Evolutionary conservation across 1,139 yeast genomes (phyloP).

Genomic region (Kodamaea sp.): DNA sequence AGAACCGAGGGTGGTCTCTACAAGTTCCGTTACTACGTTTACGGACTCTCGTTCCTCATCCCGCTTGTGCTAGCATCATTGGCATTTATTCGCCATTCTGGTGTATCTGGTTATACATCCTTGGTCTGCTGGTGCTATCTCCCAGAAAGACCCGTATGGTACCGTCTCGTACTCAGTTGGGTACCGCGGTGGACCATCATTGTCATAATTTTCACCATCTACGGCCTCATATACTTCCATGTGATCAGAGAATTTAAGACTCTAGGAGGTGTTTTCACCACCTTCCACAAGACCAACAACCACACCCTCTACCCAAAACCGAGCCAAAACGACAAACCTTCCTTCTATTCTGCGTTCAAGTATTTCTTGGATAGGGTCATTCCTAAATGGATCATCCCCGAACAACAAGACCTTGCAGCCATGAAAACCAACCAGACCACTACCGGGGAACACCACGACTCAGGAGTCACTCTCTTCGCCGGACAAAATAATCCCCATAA

Average conservation of each 20-base stretch:
- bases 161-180: constrained; percentile 76
- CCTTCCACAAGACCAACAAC: constrained; percentile 23
- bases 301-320: constrained; percentile 10
- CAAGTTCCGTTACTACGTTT: constrained; percentile 57
- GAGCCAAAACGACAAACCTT: constrained; percentile 26
- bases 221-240: constrained; percentile 70
- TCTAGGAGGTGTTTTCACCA: constrained; percentile 49
- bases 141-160: constrained; percentile 75
- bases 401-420: constrained; percentile 8
- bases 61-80: constrained; percentile 73
- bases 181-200: constrained; percentile 74
- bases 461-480: constrained; percentile 3
- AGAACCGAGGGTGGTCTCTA: constrained; percentile 77
- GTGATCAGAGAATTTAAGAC: constrained; percentile 62
- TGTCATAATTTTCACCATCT: constrained; percentile 61
- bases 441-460: constrained; percentile 1
- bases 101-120: constrained; percentile 55
- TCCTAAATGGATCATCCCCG: constrained; percentile 36
- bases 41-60: constrained; percentile 56
- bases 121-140: constrained; percentile 81
- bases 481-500: constrained; percentile 2
- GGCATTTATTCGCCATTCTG: constrained; percentile 56
- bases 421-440: background rate
- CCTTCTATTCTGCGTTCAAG: constrained; percentile 37
- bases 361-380: constrained; percentile 32